A percentile compares a stretch with the other conserved stretches of the same genome.
phyloP scores from a whole-genome alignment of 495 filamentous ascomycete species.

The Aspergillus cristatus region DNA sequence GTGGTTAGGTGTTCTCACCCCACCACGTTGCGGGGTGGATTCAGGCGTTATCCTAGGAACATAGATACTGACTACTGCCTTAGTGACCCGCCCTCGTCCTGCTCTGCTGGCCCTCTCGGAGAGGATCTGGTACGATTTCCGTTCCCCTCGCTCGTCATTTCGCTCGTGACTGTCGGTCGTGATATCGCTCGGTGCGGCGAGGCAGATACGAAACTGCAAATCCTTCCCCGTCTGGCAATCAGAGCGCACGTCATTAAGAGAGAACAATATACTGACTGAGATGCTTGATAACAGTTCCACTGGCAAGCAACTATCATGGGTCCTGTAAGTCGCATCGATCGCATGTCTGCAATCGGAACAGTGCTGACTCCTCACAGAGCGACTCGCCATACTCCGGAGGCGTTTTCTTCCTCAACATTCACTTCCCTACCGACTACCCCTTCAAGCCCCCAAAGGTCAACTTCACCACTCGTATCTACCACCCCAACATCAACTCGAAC shows the following conservation, averaged over 20 bases:
- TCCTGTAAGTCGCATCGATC: constrained; percentile 77
- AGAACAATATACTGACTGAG: constrained; percentile 10
- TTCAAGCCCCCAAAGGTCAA: constrained; percentile 99
- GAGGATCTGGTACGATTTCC: constrained; percentile 83
- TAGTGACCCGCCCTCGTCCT: constrained; percentile 97
- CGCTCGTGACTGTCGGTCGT: constrained; percentile 3
- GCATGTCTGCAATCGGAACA: too few relatives aligned
- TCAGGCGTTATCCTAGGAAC: too few relatives aligned
- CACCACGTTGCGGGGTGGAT: constrained; percentile 20
- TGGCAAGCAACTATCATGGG: constrained; percentile 99
- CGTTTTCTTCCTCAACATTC: constrained; percentile 96
- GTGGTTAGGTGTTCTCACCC: constrained; percentile 6
- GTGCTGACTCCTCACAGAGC: constrained; percentile 41
- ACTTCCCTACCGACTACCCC: constrained; percentile 99
- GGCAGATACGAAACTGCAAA: constrained; percentile 4
- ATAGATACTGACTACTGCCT: constrained; percentile 3
- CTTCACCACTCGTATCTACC: constrained; percentile 99
- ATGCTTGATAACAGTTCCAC: constrained; percentile 64
- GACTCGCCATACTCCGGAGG: constrained; percentile 96
- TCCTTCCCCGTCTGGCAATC: background rate
- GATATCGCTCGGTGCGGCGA: constrained; percentile 13
- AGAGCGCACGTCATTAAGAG: constrained; percentile 1
- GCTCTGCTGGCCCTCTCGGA: constrained; percentile 91
- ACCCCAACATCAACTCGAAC: constrained; percentile 99
- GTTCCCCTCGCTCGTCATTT: constrained; percentile 7